Percentiles rank a stretch among this genome's conserved stretches.
These are phyloP conservation scores for Pisolithus thermaeus DNA, from an alignment of 1,284 basidiomycete species.

Conservation along the genomic window DNA sequence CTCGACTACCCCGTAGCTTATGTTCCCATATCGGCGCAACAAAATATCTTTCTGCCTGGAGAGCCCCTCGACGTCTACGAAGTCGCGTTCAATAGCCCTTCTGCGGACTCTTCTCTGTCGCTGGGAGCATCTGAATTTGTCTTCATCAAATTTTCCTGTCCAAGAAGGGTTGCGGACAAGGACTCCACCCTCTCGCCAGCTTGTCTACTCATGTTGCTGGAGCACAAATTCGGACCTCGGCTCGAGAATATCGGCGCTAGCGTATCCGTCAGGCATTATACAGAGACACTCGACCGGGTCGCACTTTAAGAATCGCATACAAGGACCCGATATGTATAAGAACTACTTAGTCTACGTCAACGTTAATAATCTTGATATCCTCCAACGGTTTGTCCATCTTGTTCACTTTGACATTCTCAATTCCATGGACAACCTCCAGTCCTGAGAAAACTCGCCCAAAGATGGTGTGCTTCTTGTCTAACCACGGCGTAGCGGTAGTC, in stretches of 20 bases:
- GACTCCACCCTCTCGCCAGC: constrained; percentile 15
- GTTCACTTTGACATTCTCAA: constrained; percentile 76
- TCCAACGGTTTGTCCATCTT: constrained; percentile 86
- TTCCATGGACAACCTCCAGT: constrained; percentile 75
- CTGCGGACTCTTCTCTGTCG: neutral
- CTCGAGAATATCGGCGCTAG: constrained; percentile 12
- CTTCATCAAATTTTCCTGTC: constrained; percentile 40
- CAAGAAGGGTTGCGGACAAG: constrained; percentile 20
- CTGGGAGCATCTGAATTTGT: constrained; percentile 14
- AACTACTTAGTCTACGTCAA: constrained; percentile 53
- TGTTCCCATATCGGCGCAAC: constrained; percentile 32
- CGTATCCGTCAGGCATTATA: constrained; percentile 22
- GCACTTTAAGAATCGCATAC: constrained; percentile 27
- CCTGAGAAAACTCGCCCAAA: constrained; percentile 83
- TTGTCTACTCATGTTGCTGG: constrained; percentile 16
- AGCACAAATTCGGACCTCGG: constrained; percentile 17
- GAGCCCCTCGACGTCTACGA: constrained; percentile 46
- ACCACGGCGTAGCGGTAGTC: constrained; percentile 91
- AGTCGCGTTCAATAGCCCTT: constrained; percentile 19
- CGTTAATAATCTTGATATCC: constrained; percentile 84
- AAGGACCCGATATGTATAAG: neutral
- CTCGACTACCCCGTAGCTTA: constrained; percentile 58
- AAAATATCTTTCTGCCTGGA: constrained; percentile 35
- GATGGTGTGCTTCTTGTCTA: constrained; percentile 95
- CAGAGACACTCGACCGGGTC: constrained; percentile 34